Percentiles rank a stretch among this genome's conserved stretches.
Evolutionary conservation across 129 eudicot species (phyloP).

Genomic region (Heracleum sosnowskyi): DNA sequence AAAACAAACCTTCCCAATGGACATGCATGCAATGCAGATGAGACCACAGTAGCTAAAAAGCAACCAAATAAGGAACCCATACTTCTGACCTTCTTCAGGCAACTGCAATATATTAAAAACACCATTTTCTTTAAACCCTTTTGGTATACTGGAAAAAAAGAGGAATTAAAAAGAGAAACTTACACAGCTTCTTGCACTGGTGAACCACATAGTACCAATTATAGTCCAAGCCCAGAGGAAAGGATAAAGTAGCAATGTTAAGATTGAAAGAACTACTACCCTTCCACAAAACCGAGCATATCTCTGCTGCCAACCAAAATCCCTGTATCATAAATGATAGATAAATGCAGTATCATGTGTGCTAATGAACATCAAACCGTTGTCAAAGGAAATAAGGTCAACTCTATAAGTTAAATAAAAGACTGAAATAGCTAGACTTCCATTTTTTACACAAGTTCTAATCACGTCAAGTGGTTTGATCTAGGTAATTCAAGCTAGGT

Average conservation of each 20-base stretch:
- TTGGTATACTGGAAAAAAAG: background rate
- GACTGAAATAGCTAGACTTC: background rate
- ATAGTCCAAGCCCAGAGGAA: constrained; percentile 92
- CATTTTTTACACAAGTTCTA: background rate
- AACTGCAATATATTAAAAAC: constrained; percentile 44
- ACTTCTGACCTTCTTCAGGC: constrained; percentile 85
- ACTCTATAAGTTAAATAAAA: background rate
- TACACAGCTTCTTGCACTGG: constrained; percentile 77
- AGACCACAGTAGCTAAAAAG: constrained; percentile 94
- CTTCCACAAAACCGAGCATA: constrained; percentile 72
- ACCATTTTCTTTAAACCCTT: constrained; percentile 2
- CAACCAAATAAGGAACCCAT: constrained; percentile 93
- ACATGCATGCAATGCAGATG: constrained; percentile 63
- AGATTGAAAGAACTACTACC: constrained; percentile 61
- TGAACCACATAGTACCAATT: constrained; percentile 81
- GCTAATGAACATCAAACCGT: background rate
- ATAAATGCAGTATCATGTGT: background rate
- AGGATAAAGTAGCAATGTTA: constrained; percentile 61
- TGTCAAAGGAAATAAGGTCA: background rate
- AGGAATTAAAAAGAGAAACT: constrained; percentile 17
- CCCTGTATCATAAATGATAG: constrained; percentile 34
- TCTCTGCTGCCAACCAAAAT: constrained; percentile 76
- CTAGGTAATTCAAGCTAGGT: background rate
- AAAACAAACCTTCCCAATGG: constrained; percentile 55
- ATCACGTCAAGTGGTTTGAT: background rate